Conservation (phyloP, 306 rosid genomes). For the Nissolia schottii region DNA sequence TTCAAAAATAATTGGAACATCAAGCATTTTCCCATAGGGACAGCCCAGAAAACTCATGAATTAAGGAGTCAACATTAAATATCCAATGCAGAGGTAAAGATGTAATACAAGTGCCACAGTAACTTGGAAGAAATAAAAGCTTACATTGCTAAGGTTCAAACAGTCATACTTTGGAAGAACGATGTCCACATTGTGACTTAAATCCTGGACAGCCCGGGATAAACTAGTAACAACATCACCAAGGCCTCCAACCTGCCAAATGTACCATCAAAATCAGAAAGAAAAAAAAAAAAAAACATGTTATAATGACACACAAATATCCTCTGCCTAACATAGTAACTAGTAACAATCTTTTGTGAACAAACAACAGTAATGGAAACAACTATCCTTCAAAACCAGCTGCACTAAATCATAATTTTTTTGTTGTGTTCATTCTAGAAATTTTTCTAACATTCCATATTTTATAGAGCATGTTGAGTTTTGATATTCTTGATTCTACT, state of each 20-base stretch:
- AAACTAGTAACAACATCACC: constrained; percentile 94
- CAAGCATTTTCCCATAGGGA: background rate
- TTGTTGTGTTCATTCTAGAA: background rate
- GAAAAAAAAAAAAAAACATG: no score
- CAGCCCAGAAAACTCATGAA: background rate
- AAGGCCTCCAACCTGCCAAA: constrained; percentile 89
- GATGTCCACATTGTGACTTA: constrained; percentile 76
- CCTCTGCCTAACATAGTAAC: background rate
- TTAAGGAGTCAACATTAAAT: background rate
- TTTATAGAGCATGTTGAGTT: background rate
- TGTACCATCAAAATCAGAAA: constrained; percentile 13
- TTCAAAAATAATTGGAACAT: constrained; percentile 4
- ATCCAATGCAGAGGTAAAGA: background rate
- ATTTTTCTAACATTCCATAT: background rate
- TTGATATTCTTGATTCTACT: background rate
- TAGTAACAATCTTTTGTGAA: background rate
- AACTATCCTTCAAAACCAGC: constrained; percentile 4
- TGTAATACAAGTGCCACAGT: background rate
- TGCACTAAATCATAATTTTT: background rate
- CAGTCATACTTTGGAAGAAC: constrained; percentile 94
- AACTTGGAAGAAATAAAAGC: constrained; percentile 31
- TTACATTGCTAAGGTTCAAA: constrained; percentile 82
- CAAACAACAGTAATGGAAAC: background rate
- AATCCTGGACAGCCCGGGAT: constrained; percentile 82
- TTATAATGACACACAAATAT: background rate